Evolutionary conservation across 1,139 yeast genomes (phyloP).

Genomic region (Citeromyces hawaiiensis): DNA sequence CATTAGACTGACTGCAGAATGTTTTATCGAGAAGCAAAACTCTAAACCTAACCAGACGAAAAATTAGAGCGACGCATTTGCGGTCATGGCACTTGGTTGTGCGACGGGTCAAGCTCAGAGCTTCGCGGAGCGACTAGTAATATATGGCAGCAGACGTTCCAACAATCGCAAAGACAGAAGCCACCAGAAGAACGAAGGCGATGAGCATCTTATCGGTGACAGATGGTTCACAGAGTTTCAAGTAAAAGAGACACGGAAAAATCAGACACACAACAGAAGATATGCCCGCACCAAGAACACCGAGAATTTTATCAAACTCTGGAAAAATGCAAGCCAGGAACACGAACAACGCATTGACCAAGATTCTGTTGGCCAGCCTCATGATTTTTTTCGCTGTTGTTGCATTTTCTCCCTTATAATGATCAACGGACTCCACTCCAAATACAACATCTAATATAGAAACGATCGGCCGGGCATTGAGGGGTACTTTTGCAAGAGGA

Average conservation of each 20-base stretch:
- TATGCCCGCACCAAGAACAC: slow-evolving; percentile 42
- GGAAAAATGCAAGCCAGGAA: slow-evolving; percentile 39
- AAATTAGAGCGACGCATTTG: no score
- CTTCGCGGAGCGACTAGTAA: slow-evolving; percentile 1
- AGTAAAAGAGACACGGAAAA: slow-evolving; percentile 40
- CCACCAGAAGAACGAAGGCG: slow-evolving; percentile 10
- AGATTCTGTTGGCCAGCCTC: slow-evolving; percentile 21
- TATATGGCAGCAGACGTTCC: slow-evolving; percentile 17
- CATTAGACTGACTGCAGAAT: no score
- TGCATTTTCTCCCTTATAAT: slow-evolving; percentile 9
- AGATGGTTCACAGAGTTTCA: slow-evolving; percentile 15
- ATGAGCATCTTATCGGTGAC: slow-evolving; percentile 9
- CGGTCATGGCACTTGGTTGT: background rate
- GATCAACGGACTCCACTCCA: slow-evolving; percentile 13
- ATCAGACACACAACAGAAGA: slow-evolving; percentile 43
- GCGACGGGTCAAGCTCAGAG: no score
- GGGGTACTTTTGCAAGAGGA: slow-evolving; percentile 80
- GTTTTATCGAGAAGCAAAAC: no score
- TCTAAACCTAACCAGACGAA: no score
- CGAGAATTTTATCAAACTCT: slow-evolving; percentile 43
- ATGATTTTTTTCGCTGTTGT: slow-evolving; percentile 4
- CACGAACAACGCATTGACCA: slow-evolving; percentile 38
- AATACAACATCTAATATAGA: slow-evolving; percentile 38
- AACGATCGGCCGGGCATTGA: slow-evolving; percentile 78
- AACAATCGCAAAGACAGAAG: slow-evolving; percentile 12